These are phyloP conservation scores for Russula vinacea DNA, from an alignment of 768 basidiomycete species.

Conservation along the genomic window DNA sequence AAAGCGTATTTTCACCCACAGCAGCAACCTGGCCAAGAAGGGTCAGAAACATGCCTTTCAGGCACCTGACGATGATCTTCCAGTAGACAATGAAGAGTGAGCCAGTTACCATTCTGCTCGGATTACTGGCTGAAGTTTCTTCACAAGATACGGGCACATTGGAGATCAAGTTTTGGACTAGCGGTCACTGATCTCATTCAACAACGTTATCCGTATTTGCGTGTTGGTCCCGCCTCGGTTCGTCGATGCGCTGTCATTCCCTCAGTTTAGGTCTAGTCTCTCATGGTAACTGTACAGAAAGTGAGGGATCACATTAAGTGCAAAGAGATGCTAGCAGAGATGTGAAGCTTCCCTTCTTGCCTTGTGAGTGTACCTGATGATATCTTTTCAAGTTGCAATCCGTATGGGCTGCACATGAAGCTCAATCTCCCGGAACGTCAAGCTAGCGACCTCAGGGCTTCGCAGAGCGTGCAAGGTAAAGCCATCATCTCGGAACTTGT, in stretches of 20 bases:
- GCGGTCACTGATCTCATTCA: slow-evolving; percentile 20
- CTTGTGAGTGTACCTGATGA: background rate
- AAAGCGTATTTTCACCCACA: slow-evolving; percentile 11
- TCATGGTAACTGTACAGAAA: slow-evolving; percentile 7
- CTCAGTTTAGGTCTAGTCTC: background rate
- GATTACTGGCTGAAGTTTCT: background rate
- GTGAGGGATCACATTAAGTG: slow-evolving; percentile 12
- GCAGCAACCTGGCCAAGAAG: background rate
- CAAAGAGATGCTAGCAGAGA: slow-evolving; percentile 3
- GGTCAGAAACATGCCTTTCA: background rate
- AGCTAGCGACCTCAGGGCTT: background rate
- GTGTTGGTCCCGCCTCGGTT: slow-evolving; percentile 18
- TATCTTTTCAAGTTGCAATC: background rate
- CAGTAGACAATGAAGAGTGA: slow-evolving; percentile 5
- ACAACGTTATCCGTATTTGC: background rate
- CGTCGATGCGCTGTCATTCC: background rate
- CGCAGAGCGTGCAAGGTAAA: slow-evolving; percentile 9
- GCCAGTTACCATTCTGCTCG: background rate
- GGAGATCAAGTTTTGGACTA: slow-evolving; percentile 19
- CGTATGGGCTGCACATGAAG: slow-evolving; percentile 8
- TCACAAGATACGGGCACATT: slow-evolving; percentile 11
- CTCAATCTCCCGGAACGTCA: slow-evolving; percentile 1
- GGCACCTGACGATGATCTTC: background rate
- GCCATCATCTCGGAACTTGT: background rate
- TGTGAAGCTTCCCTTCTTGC: slow-evolving; percentile 3